Conservation (phyloP, 768 basidiomycete species). For the Saitozyma sp. region DNA sequence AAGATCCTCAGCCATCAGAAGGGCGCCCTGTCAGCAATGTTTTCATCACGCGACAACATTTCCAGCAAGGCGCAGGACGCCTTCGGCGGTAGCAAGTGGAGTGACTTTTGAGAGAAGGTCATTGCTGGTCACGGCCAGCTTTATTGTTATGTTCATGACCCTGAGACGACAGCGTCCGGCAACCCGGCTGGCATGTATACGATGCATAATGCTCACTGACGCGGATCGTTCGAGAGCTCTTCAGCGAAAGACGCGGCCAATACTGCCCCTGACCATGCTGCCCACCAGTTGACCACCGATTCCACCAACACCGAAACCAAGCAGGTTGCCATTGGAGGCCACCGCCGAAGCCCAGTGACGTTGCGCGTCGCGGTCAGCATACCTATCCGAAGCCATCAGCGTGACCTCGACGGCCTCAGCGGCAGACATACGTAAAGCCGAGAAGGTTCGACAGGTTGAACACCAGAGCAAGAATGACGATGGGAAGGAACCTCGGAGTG, state of each 20-base stretch:
- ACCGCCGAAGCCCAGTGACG: conserved; percentile 80
- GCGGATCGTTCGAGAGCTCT: background rate
- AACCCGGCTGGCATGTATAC: no score
- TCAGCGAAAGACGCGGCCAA: conserved; percentile 71
- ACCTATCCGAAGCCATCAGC: conserved; percentile 19
- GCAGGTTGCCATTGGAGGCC: conserved; percentile 67
- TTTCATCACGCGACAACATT: background rate
- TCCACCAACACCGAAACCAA: conserved; percentile 68
- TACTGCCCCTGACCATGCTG: conserved; percentile 76
- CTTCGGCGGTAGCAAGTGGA: no score
- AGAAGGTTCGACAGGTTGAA: conserved; percentile 96
- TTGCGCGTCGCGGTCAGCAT: conserved; percentile 75
- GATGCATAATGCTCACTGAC: no score
- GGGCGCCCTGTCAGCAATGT: background rate
- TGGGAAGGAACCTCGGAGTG: conserved; percentile 79
- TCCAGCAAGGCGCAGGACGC: background rate
- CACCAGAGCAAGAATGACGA: conserved; percentile 87
- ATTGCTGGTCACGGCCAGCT: no score
- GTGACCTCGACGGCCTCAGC: background rate
- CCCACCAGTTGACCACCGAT: conserved; percentile 81
- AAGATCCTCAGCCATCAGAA: background rate
- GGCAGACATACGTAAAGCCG: conserved; percentile 85
- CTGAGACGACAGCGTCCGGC: no score
- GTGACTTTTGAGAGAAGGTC: no score
- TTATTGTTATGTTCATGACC: no score